Evolutionary conservation across 2,329 filamentous ascomycete species (phyloP).

Genomic region (Lizonia empirigonia): DNA sequence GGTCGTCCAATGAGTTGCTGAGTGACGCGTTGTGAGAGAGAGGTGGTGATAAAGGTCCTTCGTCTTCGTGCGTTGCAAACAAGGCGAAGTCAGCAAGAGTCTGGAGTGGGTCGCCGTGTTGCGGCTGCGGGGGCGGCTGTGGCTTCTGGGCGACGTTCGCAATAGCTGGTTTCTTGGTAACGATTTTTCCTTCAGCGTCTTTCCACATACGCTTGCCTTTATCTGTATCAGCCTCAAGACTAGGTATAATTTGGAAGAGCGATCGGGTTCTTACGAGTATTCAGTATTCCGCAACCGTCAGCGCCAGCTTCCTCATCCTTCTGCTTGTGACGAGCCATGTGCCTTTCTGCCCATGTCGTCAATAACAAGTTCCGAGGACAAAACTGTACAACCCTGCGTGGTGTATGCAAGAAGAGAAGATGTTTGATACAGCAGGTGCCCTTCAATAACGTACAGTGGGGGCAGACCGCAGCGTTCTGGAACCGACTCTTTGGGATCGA

Average conservation of each 20-base stretch:
- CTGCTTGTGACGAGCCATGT: slow-evolving; percentile 60
- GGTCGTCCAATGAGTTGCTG: slow-evolving; percentile 36
- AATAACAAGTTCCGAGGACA: slow-evolving; percentile 18
- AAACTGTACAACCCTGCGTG: background rate
- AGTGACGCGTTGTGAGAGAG: slow-evolving; percentile 39
- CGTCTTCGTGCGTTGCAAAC: slow-evolving; percentile 28
- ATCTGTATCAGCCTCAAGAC: background rate
- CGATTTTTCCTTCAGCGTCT: slow-evolving; percentile 59
- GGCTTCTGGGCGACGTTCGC: slow-evolving; percentile 17
- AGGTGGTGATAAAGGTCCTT: slow-evolving; percentile 44
- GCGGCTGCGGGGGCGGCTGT: slow-evolving; percentile 8
- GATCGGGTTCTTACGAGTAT: slow-evolving; percentile 54
- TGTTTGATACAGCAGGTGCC: background rate
- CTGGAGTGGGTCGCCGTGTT: slow-evolving; percentile 21
- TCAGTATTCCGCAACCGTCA: slow-evolving; percentile 56
- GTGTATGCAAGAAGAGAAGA: background rate
- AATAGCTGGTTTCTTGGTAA: slow-evolving; percentile 50
- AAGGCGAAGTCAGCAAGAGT: slow-evolving; percentile 28
- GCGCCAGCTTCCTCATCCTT: slow-evolving; percentile 63
- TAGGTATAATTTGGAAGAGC: no score
- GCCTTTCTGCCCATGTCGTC: slow-evolving; percentile 55
- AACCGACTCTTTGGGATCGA: background rate
- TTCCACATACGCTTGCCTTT: slow-evolving; percentile 60
- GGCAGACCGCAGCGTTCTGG: background rate
- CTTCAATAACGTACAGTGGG: slow-evolving; percentile 12